Conservation (phyloP, 2,329 filamentous ascomycete species). For the Phialophora tarda region DNA sequence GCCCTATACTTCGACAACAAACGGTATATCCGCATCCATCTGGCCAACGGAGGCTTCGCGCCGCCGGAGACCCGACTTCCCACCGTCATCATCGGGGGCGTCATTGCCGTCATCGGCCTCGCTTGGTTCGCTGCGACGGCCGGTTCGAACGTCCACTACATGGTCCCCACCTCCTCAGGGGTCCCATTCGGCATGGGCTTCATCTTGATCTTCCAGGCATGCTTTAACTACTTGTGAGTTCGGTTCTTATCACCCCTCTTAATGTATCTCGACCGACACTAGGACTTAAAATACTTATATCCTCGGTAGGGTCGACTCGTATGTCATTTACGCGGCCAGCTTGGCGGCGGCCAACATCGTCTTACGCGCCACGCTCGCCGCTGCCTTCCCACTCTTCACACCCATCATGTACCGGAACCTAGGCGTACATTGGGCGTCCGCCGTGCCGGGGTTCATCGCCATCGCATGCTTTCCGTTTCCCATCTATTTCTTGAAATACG, state of each 20-base stretch:
- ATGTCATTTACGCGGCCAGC: not conserved
- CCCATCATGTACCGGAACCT: conserved; percentile 51
- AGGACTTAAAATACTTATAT: not conserved
- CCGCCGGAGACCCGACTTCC: not conserved
- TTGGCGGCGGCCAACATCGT: conserved; percentile 51
- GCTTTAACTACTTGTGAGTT: not conserved
- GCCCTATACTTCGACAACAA: conserved; percentile 4
- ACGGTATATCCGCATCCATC: not conserved
- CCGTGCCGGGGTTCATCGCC: conserved; percentile 53
- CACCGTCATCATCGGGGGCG: conserved; percentile 1
- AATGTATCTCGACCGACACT: not conserved
- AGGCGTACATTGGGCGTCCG: conserved; percentile 56
- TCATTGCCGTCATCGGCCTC: not conserved
- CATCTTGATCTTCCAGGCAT: conserved; percentile 2
- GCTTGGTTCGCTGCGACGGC: conserved; percentile 1
- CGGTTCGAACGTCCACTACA: not conserved
- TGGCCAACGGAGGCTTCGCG: not conserved
- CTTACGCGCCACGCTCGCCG: conserved; percentile 53
- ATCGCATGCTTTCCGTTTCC: conserved; percentile 52
- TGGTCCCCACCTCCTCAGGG: not conserved
- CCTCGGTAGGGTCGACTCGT: not conserved
- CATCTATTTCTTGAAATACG: conserved; percentile 33
- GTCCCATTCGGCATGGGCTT: not conserved
- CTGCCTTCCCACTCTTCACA: conserved; percentile 56
- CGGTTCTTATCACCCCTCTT: conserved; percentile 29